Evolutionary conservation across 805 yeast genomes (phyloP), one percentile per base, ranked within the genome.

Genomic region (Jamesozyma piceae): DNA sequence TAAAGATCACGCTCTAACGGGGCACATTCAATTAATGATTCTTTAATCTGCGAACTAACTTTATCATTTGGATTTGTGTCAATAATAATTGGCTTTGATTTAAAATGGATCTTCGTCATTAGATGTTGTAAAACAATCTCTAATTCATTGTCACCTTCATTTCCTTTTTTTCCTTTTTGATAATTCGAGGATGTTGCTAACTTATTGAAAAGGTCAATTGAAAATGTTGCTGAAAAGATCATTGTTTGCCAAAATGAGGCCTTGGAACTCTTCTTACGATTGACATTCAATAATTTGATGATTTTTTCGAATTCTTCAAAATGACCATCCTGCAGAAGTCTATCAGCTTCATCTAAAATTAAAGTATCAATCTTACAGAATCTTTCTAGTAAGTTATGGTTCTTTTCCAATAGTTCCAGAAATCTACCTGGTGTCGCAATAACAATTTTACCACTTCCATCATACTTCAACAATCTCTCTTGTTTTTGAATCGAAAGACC

Each of bases 391-490:
- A 71, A 39, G 1, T 55, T 55, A 31, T 68, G 73, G 44, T 75
- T 73, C 48, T 78, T 80, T 60, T 85, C 86, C 17, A 82, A 49
- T n/a, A 83, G 61, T 58, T 92, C 97, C 39, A 87, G 70, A 58
- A 85, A 78, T 49, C 98, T 77, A 30, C 98, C 98, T 0, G 98
- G 97, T 0, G 98, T 92, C 2, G 96, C 96, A 31, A 92, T 90
- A 13, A 92, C 65, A 17, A 92, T 74, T 36, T 69, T 62, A 11
- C 78, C 86, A 1, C 96, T 92, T 5, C 81, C 78, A 32, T 68
- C 60, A 48, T 78, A 78, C 19, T 71, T 68, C 41, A 92, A 66
- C 44, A 84, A 63, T 58, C 98, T 74, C 55, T 84, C 85, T 66
- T 92, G 99, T 56, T 89, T 92, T 57, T 86, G 95, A 49, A 89